phyloP scores from a whole-genome alignment of 306 rosid species.

The Cicer bijugum region DNA sequence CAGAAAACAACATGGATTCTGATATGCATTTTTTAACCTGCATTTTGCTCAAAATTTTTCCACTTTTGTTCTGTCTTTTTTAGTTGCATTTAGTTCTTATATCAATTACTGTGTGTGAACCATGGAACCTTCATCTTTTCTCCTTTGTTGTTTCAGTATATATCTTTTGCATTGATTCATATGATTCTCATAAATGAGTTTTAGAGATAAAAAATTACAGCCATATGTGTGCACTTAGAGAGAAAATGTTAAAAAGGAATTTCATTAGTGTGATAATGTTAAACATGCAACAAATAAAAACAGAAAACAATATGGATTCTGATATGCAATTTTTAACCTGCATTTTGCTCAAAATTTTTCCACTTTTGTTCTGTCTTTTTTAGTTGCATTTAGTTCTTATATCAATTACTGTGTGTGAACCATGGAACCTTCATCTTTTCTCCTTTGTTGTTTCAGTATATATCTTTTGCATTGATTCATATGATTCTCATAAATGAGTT shows the following conservation, averaged over 20 bases:
- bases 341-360: neutral
- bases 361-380: neutral
- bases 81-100: slow-evolving; percentile 2
- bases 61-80: neutral
- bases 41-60: neutral
- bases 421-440: neutral
- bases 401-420: neutral
- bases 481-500: slow-evolving; percentile 10
- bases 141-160: neutral
- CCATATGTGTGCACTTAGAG: slow-evolving; percentile 2
- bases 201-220: slow-evolving; percentile 14
- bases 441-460: neutral
- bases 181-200: slow-evolving; percentile 10
- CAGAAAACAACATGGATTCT: neutral
- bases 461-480: neutral
- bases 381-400: slow-evolving; percentile 3
- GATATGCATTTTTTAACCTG: neutral
- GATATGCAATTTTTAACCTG: neutral
- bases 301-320: neutral
- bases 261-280: neutral
- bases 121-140: neutral
- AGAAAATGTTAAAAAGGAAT: neutral
- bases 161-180: neutral
- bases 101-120: neutral
- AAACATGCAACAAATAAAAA: neutral